Percentiles rank a stretch among this genome's conserved stretches.
Evolutionary conservation across 2,329 filamentous ascomycete genomes (phyloP).

Genomic region (Penicillium decumbens): DNA sequence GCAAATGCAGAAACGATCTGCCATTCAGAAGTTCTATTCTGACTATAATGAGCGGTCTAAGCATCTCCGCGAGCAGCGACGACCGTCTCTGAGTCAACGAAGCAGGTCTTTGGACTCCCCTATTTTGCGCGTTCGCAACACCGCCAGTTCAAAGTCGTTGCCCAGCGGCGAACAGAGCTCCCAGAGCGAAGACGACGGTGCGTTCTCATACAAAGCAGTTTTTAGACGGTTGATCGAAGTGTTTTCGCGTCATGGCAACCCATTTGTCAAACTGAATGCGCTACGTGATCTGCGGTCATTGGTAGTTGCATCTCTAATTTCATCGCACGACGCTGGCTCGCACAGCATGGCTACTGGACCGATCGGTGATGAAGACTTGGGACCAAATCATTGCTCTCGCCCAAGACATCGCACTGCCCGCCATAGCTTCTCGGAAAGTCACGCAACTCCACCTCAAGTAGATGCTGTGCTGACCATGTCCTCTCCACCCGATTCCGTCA

Average conservation of each 20-base stretch:
- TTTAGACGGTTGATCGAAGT: conserved; percentile 76
- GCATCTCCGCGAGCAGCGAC: conserved; percentile 24
- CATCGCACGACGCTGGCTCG: conserved; percentile 43
- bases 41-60: conserved; percentile 33
- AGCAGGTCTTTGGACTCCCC: conserved; percentile 34
- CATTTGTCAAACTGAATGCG: conserved; percentile 76
- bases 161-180: conserved; percentile 22
- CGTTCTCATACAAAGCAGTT: conserved; percentile 73
- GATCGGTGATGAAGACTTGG: conserved; percentile 1
- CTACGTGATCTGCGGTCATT: conserved; percentile 78
- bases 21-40: conserved; percentile 37
- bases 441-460: conserved; percentile 12
- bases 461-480: conserved; percentile 22
- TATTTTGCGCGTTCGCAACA: conserved; percentile 6
- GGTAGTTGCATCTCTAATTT: conserved; percentile 68
- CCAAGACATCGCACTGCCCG: conserved; percentile 20
- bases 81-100: conserved; percentile 25
- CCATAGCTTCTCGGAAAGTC: conserved; percentile 33
- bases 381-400: neutral
- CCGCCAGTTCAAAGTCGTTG: neutral
- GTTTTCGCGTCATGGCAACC: conserved; percentile 86
- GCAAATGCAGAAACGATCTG: conserved; percentile 39
- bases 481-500: conserved; percentile 28
- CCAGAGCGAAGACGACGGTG: conserved; percentile 30
- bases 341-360: neutral